Conservation (phyloP, 2,329 filamentous ascomycete species). For the Parascedosporium putredinis region DNA sequence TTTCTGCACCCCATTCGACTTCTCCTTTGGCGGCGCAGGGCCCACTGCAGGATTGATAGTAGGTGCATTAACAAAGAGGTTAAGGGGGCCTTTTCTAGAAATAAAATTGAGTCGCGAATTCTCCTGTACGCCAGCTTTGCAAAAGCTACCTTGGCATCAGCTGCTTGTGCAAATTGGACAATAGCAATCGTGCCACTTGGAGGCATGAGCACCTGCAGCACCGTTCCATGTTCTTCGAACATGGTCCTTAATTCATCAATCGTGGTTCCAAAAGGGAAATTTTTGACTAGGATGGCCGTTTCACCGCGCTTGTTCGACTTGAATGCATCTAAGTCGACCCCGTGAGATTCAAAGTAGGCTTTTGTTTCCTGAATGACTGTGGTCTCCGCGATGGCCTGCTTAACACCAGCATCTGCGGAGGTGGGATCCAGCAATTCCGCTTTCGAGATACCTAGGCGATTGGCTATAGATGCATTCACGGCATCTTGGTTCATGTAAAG, state of each 20-base stretch:
- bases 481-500: constrained; percentile 98
- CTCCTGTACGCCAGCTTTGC: constrained; percentile 77
- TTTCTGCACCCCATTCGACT: constrained; percentile 42
- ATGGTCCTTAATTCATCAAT: constrained; percentile 67
- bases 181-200: constrained; percentile 90
- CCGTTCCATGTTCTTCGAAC: constrained; percentile 76
- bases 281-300: constrained; percentile 83
- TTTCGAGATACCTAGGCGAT: constrained; percentile 80
- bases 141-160: constrained; percentile 76
- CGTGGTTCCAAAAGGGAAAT: constrained; percentile 77
- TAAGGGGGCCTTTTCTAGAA: constrained; percentile 84
- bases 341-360: constrained; percentile 76
- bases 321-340: constrained; percentile 87
- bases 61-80: constrained; percentile 49
- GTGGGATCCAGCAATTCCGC: constrained; percentile 91
- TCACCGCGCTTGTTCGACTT: constrained; percentile 77
- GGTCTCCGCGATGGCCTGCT: constrained; percentile 94
- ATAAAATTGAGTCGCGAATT: constrained; percentile 82
- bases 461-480: constrained; percentile 80
- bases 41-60: constrained; percentile 16
- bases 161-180: constrained; percentile 71
- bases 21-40: constrained; percentile 21
- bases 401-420: constrained; percentile 85
- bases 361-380: constrained; percentile 95
- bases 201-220: constrained; percentile 80